Conservation (phyloP, 2,329 filamentous ascomycete species). For the Sporothrix pallida region DNA sequence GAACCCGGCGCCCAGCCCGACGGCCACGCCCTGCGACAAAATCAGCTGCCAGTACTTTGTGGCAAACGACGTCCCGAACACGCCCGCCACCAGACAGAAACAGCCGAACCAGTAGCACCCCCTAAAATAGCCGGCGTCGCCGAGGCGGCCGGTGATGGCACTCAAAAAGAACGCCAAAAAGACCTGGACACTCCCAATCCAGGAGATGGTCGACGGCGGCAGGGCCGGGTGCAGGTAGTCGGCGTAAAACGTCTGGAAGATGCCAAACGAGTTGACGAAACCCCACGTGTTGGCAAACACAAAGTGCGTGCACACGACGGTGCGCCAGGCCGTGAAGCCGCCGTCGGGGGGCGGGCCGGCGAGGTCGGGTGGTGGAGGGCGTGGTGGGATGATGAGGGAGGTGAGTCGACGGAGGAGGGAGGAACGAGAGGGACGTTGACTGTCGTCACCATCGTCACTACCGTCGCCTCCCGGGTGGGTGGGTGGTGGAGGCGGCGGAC, state of each 20-base stretch:
- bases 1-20: slow-evolving; percentile 47
- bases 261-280: slow-evolving; percentile 39
- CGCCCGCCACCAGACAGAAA: slow-evolving; percentile 30
- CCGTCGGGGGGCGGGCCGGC: slow-evolving; percentile 30
- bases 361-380: slow-evolving; percentile 15
- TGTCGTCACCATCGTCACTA: no score
- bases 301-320: slow-evolving; percentile 38
- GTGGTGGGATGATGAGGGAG: neutral
- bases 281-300: slow-evolving; percentile 41
- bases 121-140: slow-evolving; percentile 37
- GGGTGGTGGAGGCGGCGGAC: no score
- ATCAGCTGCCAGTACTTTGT: slow-evolving; percentile 38
- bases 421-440: no score
- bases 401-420: no score
- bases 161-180: slow-evolving; percentile 36
- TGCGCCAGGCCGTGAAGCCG: slow-evolving; percentile 31
- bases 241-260: slow-evolving; percentile 39
- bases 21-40: slow-evolving; percentile 48
- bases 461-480: no score
- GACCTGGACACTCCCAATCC: slow-evolving; percentile 37
- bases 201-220: slow-evolving; percentile 38
- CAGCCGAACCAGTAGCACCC: slow-evolving; percentile 33
- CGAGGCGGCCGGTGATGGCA: slow-evolving; percentile 35
- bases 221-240: slow-evolving; percentile 33
- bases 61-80: slow-evolving; percentile 33